Conservation (phyloP, 2,329 filamentous ascomycete species). For the Fusarium drepaniforme region DNA sequence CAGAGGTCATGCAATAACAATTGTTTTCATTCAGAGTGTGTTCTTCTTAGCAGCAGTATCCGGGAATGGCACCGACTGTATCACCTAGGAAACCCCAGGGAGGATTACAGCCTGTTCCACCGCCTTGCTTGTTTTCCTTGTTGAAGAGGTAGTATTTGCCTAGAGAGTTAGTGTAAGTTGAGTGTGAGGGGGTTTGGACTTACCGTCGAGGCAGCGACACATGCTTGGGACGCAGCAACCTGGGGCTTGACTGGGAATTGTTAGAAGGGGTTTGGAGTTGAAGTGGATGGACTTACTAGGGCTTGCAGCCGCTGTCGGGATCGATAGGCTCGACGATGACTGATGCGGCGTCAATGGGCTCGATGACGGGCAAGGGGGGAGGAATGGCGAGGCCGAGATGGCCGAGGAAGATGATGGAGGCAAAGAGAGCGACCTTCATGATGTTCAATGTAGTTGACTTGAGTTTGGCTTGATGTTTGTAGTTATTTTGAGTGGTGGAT, state of each 20-base stretch:
- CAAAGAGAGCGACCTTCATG: constrained; percentile 24
- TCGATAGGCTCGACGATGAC: constrained; percentile 18
- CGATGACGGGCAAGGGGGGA: constrained; percentile 6
- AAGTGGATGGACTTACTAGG: constrained; percentile 11
- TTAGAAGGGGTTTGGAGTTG: background rate
- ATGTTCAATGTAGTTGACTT: background rate
- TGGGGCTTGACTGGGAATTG: constrained; percentile 1
- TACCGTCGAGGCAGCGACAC: constrained; percentile 32
- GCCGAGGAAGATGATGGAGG: constrained; percentile 3
- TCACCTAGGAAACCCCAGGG: constrained; percentile 29
- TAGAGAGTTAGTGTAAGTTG: background rate
- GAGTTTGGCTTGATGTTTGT: background rate
- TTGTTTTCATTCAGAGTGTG: background rate
- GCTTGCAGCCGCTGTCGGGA: constrained; percentile 18
- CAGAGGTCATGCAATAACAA: background rate
- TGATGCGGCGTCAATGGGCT: background rate
- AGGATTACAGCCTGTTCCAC: constrained; percentile 26
- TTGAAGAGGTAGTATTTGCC: constrained; percentile 32
- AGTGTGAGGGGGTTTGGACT: background rate
- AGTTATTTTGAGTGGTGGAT: background rate
- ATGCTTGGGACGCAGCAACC: constrained; percentile 33
- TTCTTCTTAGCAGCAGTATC: constrained; percentile 32
- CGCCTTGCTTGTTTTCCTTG: constrained; percentile 7
- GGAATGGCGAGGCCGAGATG: background rate
- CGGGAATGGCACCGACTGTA: constrained; percentile 11